These are phyloP conservation scores for maize (Zea mays) DNA, from an alignment of 176 grass and related monocot species.

Conservation along the genomic window Zm-B73-REFERENCE-NAM-5.0 NC_050097.1:56908001-56908500, in stretches of 20 bases:
- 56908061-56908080: slow-evolving; percentile 83
- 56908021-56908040: slow-evolving; percentile 89
- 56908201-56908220: background rate
- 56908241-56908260: slow-evolving; percentile 17
- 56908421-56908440: slow-evolving; percentile 81
- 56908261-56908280: slow-evolving; percentile 47
- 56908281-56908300: slow-evolving; percentile 93
- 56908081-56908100: slow-evolving; percentile 46
- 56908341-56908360: slow-evolving; percentile 88
- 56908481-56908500: slow-evolving; percentile 21
- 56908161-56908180: background rate
- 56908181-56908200: background rate
- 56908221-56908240: background rate
- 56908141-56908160: background rate
- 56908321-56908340: slow-evolving; percentile 88
- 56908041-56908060: slow-evolving; percentile 62
- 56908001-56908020: slow-evolving; percentile 95
- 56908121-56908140: background rate
- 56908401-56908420: slow-evolving; percentile 82
- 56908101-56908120: slow-evolving; percentile 1
- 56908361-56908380: slow-evolving; percentile 68
- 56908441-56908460: slow-evolving; percentile 28
- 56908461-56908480: slow-evolving; percentile 6
- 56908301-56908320: slow-evolving; percentile 69
- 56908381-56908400: slow-evolving; percentile 81